Evolutionary conservation across 805 yeast genomes (phyloP).

Genomic region (Cyberlindnera bimundalis): DNA sequence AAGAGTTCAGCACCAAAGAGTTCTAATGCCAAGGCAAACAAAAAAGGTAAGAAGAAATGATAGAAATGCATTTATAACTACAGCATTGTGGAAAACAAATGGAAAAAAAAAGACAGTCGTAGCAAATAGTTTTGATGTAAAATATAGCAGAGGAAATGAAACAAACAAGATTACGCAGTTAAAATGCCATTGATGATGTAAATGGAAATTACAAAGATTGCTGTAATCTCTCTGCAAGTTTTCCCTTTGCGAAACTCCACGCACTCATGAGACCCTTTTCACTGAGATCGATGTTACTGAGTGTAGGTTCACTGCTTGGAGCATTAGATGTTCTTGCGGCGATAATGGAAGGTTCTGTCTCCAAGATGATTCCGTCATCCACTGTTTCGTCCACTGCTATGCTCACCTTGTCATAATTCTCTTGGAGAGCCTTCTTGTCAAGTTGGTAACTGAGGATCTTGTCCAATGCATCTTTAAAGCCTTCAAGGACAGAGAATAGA

Average conservation of each 20-base stretch:
- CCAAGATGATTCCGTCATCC: conserved; percentile 91
- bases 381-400: conserved; percentile 88
- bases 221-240: conserved; percentile 50
- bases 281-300: conserved; percentile 58
- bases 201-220: conserved; percentile 33
- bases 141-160: not conserved
- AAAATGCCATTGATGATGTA: not conserved
- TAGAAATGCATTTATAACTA: too few relatives aligned
- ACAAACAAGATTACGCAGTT: not conserved
- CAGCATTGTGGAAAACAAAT: too few relatives aligned
- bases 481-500: conserved; percentile 70
- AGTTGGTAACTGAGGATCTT: conserved; percentile 62
- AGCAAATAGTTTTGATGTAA: not conserved
- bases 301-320: conserved; percentile 65
- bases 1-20: conserved; percentile 29
- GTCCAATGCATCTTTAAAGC: conserved; percentile 78
- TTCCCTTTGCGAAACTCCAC: conserved; percentile 83
- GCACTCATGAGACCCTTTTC: conserved; percentile 81
- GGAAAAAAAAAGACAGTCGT: too few relatives aligned
- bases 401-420: conserved; percentile 79
- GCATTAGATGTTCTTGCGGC: conserved; percentile 90
- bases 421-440: conserved; percentile 76
- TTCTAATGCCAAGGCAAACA: conserved; percentile 12
- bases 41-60: conserved; percentile 13
- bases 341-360: conserved; percentile 82